Evolutionary conservation across 2,329 filamentous ascomycete genomes (phyloP), one percentile per base, ranked within the genome.

Genomic region (Waltergamsia citrina): DNA sequence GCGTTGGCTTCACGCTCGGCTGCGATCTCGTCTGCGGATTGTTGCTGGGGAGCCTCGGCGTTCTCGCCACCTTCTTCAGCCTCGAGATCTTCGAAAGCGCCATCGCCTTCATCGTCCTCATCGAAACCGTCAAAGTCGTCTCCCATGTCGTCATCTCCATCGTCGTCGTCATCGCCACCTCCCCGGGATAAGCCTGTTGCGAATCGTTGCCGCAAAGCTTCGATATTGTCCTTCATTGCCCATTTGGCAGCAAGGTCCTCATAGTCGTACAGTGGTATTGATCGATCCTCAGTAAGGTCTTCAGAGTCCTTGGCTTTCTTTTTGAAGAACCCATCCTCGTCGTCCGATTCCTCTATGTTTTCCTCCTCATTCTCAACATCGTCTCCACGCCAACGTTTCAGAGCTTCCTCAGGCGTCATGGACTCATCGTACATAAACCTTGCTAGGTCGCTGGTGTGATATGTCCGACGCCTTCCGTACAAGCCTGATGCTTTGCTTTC

Each of bases 1-100:
- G 92, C 92, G 49, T 98, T 98, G 57, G 77, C 83, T 46, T 86
- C 85, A 45, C 92, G 82, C 60, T 98, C 92, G 4, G 79, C 83
- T 41, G 90, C 86, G n/a, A 96, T 68, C 31, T 59, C 65, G n/a
- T 65, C 59, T 10, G 56, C 57, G 3, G 58, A 50, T 36, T 61
- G 58, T 25, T 67, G 61, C 7, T 63, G 60, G 8, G 63, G 61
- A 7, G 65, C 52, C 3, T 54, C 43, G 23, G 29, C 24, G 30
- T 30, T 22, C 7, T 44, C 30, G n/a, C n/a, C n/a, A 9, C 44
- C 42, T 15, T 43, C 45, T 57, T 95, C 86, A 42, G 74, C 71
- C 25, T 74, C 67, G 12, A 76, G 70, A 39, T 71, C 70, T 5
- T 62, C 67, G 38, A 69, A 67, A 6, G 62, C 63, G 28, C 69